These are phyloP conservation scores for Anastatica hierochuntica DNA, from an alignment of 345 rosid genomes.

Conservation along the genomic window DNA sequence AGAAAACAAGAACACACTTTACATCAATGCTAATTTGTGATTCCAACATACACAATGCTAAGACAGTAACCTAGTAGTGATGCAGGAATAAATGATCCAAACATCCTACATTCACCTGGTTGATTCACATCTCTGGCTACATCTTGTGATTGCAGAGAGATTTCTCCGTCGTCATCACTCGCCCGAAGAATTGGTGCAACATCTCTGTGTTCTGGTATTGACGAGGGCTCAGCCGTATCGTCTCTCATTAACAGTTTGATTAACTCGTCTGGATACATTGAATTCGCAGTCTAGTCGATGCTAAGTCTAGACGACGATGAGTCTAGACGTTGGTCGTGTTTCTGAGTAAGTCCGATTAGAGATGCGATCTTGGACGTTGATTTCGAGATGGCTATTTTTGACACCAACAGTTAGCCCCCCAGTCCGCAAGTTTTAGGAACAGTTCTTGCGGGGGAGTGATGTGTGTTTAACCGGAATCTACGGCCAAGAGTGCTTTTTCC, in stretches of 20 bases:
- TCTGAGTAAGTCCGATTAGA: no score
- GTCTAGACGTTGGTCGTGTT: no score
- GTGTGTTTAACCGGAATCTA: no score
- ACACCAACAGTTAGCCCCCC: no score
- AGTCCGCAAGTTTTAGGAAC: no score
- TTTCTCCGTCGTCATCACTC: slow-evolving; percentile 6
- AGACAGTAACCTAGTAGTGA: neutral
- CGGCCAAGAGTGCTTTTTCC: no score
- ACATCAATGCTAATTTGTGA: neutral
- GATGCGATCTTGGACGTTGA: no score
- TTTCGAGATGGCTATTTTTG: no score
- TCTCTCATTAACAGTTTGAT: slow-evolving; percentile 15
- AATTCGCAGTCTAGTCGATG: no score
- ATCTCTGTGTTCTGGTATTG: slow-evolving; percentile 1
- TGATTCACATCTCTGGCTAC: slow-evolving; percentile 3
- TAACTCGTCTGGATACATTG: no score
- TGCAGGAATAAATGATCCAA: neutral
- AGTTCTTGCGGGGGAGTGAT: no score
- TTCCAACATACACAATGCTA: neutral
- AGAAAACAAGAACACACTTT: neutral
- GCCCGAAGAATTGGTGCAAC: neutral
- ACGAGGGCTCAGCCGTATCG: neutral
- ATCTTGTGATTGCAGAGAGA: neutral
- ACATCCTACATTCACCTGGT: slow-evolving; percentile 7
- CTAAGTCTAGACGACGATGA: no score